These are phyloP conservation scores for Yamadazyma scolyti DNA, from an alignment of 805 yeast species.

Conservation along the genomic window DNA sequence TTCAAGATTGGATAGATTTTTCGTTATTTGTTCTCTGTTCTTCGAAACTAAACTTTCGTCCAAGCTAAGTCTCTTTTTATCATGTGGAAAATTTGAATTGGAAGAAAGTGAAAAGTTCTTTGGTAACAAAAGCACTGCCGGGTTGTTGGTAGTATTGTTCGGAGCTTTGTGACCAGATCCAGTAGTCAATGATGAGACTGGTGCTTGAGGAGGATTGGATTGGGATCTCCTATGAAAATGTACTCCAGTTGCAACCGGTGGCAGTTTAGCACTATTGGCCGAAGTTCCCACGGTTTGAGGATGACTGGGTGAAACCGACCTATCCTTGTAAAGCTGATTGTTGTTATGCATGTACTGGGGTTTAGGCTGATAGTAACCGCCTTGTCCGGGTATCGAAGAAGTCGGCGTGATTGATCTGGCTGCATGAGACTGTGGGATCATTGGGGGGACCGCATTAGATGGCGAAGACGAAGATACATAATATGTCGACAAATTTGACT, in stretches of 20 bases:
- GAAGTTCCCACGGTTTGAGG: too few species aligned
- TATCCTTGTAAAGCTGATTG: constrained; percentile 15
- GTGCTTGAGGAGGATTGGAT: constrained; percentile 27
- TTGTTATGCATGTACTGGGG: constrained; percentile 23
- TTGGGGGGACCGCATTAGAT: background rate
- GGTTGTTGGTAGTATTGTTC: constrained; percentile 21
- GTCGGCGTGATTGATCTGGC: constrained; percentile 13
- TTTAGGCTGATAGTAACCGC: constrained; percentile 28
- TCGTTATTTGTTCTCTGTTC: constrained; percentile 7
- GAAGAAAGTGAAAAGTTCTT: constrained; percentile 36
- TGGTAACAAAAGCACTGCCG: constrained; percentile 49
- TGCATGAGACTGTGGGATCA: too few species aligned
- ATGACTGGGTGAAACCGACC: constrained; percentile 23
- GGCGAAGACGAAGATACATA: background rate
- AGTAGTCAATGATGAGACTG: constrained; percentile 7
- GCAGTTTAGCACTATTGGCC: constrained; percentile 9
- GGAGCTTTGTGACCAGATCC: constrained; percentile 17
- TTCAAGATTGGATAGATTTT: constrained; percentile 8
- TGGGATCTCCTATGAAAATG: constrained; percentile 26
- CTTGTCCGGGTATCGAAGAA: constrained; percentile 11
- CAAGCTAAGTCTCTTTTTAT: constrained; percentile 24
- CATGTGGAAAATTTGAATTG: constrained; percentile 5
- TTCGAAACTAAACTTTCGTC: constrained; percentile 15
- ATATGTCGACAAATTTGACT: background rate
- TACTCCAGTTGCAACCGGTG: constrained; percentile 15